These are phyloP conservation scores for Coprinopsis cinerea DNA, from an alignment of 768 basidiomycete genomes.

Conservation along the genomic window DNA sequence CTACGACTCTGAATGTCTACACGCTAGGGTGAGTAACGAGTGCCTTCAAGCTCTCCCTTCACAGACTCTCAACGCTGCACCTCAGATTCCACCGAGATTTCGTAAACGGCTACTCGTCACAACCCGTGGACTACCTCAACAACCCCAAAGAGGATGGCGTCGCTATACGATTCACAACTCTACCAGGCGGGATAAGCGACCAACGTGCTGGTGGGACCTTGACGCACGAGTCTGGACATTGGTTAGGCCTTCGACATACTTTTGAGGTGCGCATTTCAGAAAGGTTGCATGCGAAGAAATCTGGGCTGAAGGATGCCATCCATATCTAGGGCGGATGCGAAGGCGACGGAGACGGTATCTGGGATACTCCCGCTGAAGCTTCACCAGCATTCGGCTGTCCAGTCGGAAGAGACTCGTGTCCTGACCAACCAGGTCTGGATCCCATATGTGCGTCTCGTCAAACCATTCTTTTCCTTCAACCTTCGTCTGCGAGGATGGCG, in stretches of 20 bases:
- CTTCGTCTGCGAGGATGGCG: not conserved
- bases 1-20: constrained; percentile 31
- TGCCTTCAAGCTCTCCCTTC: not conserved
- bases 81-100: constrained; percentile 19
- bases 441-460: constrained; percentile 24
- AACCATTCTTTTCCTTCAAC: not conserved
- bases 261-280: constrained; percentile 22
- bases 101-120: constrained; percentile 29
- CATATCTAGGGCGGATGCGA: constrained; percentile 18
- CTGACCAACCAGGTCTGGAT: constrained; percentile 23
- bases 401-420: constrained; percentile 17
- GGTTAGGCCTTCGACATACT: constrained; percentile 32
- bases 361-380: constrained; percentile 23
- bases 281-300: not conserved
- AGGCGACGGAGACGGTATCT: constrained; percentile 21
- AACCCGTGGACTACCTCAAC: constrained; percentile 27
- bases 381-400: constrained; percentile 27
- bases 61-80: constrained; percentile 5
- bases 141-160: constrained; percentile 32
- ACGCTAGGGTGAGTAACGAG: constrained; percentile 24
- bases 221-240: constrained; percentile 32
- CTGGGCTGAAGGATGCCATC: not conserved
- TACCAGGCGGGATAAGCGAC: constrained; percentile 26
- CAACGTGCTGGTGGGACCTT: constrained; percentile 26
- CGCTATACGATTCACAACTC: constrained; percentile 19